phyloP scores from a whole-genome alignment of 108 stramenopile genomes.

The Aureococcus anophagefferens region DNA sequence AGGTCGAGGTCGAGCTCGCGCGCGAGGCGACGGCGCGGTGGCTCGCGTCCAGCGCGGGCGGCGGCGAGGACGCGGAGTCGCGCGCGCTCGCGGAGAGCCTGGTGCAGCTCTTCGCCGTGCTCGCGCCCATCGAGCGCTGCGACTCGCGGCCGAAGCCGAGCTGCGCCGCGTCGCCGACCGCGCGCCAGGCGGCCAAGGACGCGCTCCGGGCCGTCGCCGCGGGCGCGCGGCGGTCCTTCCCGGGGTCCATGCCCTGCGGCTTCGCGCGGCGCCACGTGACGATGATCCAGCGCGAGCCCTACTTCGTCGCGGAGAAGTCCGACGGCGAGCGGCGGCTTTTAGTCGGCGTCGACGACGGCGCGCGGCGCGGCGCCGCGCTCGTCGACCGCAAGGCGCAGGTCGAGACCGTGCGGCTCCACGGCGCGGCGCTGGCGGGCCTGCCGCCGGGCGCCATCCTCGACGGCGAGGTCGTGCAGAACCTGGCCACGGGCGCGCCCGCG shows the following conservation, averaged over 20 bases:
- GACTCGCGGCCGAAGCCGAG: neutral
- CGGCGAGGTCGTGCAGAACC: neutral
- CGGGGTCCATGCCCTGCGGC: neutral
- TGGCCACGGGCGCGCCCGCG: neutral
- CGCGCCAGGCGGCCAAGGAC: neutral
- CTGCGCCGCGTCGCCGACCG: neutral
- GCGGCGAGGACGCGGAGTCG: neutral
- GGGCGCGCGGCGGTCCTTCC: neutral
- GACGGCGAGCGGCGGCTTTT: neutral
- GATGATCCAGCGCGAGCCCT: neutral
- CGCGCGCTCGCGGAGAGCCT: neutral
- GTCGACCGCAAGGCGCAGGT: neutral
- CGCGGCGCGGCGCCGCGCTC: neutral
- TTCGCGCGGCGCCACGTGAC: neutral
- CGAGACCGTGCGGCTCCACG: neutral
- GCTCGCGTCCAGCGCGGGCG: neutral
- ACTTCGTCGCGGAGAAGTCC: neutral
- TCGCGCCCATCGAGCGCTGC: neutral
- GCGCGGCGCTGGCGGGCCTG: neutral
- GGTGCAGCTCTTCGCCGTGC: neutral
- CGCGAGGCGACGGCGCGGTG: neutral
- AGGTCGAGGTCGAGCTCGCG: neutral
- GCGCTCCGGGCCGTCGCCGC: neutral
- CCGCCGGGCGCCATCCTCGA: neutral
- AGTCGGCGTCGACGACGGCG: neutral